A percentile compares a stretch with the other conserved stretches of the same genome.
phyloP scores from a whole-genome alignment of 78 protist genomes.

The Dictyostelium discoideum region dicty_2.7 NC_007088.5:7088001-7088500 shows the following conservation, averaged over 20 bases:
- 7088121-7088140: neutral
- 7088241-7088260: neutral
- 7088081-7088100: neutral
- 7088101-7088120: neutral
- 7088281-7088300: neutral
- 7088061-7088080: neutral
- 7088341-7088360: neutral
- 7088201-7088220: neutral
- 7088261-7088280: neutral
- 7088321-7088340: neutral
- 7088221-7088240: neutral
- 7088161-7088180: neutral
- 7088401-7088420: neutral
- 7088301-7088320: neutral
- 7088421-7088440: neutral
- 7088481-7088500: neutral
- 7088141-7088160: neutral
- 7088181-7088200: neutral
- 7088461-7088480: neutral
- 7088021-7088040: neutral
- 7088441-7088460: neutral
- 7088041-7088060: neutral
- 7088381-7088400: neutral
- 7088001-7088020: neutral
- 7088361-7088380: neutral